Evolutionary conservation across 805 yeast species (phyloP).

Genomic region (Zygosaccharomyces siamensis): DNA sequence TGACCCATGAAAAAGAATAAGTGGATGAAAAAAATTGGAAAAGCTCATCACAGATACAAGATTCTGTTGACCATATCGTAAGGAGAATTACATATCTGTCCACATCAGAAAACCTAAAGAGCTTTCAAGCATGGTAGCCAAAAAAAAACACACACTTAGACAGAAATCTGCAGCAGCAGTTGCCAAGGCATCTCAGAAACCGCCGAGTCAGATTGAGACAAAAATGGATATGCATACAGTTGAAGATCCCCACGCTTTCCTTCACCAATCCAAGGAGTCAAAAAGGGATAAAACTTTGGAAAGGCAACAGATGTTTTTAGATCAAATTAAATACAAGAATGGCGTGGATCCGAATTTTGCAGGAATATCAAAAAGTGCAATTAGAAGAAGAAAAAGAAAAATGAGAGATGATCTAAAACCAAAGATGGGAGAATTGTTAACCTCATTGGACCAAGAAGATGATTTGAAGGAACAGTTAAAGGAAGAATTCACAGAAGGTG

Average conservation of each 20-base stretch:
- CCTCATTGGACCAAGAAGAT: conserved; percentile 41
- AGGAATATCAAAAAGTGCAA: conserved; percentile 60
- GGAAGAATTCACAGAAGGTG: neutral
- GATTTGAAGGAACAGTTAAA: conserved; percentile 1
- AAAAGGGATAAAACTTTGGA: conserved; percentile 48
- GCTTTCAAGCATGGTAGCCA: conserved; percentile 36
- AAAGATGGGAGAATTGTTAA: conserved; percentile 57
- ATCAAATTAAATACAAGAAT: conserved; percentile 20
- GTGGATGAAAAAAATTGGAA: neutral
- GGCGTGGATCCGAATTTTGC: conserved; percentile 32
- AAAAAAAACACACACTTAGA: conserved; percentile 40
- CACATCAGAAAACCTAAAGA: neutral
- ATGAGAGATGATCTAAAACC: conserved; percentile 61
- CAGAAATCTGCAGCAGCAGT: conserved; percentile 8
- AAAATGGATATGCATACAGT: conserved; percentile 6
- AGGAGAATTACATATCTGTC: too few relatives aligned
- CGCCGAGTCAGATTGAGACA: neutral
- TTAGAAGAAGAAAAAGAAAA: conserved; percentile 59
- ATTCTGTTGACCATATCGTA: neutral
- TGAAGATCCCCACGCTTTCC: conserved; percentile 41
- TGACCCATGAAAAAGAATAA: neutral
- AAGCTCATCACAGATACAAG: neutral
- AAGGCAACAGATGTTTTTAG: conserved; percentile 36
- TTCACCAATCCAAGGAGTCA: conserved; percentile 48
- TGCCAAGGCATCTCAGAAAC: neutral